Percentiles rank a stretch among this genome's conserved stretches.
Evolutionary conservation across 495 filamentous ascomycete genomes (phyloP).

Genomic region (Aspergillus saccharolyticus): DNA sequence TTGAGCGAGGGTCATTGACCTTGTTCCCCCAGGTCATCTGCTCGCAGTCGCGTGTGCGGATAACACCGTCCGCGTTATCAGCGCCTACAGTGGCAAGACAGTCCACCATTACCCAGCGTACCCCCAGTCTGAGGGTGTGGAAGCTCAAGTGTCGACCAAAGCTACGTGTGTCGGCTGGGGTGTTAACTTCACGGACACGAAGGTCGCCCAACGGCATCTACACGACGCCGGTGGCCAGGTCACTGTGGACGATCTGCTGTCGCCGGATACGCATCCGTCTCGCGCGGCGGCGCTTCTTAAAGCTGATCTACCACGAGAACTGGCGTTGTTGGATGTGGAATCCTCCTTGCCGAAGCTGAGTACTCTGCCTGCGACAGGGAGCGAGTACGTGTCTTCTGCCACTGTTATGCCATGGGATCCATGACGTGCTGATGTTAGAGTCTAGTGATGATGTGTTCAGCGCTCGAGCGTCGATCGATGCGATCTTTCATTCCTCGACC

Average conservation of each 20-base stretch:
- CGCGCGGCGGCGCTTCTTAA: conserved; percentile 38
- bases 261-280: conserved; percentile 34
- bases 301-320: conserved; percentile 67
- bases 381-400: conserved; percentile 30
- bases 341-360: conserved; percentile 76
- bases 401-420: background rate
- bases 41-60: conserved; percentile 77
- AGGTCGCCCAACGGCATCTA: conserved; percentile 39
- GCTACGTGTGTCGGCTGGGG: conserved; percentile 71
- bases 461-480: conserved; percentile 64
- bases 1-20: background rate
- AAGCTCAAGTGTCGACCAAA: conserved; percentile 23
- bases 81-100: conserved; percentile 70
- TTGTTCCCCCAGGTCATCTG: conserved; percentile 51
- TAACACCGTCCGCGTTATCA: conserved; percentile 62
- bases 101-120: conserved; percentile 58
- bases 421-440: background rate
- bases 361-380: conserved; percentile 54
- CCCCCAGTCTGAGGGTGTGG: conserved; percentile 16
- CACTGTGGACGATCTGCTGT: conserved; percentile 40
- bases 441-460: conserved; percentile 67
- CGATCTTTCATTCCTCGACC: conserved; percentile 58
- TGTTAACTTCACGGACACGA: conserved; percentile 59
- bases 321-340: conserved; percentile 74
- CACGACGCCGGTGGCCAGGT: conserved; percentile 37